Evolutionary conservation across 2,329 filamentous ascomycete species (phyloP).

Genomic region (Botrytis galanthina): DNA sequence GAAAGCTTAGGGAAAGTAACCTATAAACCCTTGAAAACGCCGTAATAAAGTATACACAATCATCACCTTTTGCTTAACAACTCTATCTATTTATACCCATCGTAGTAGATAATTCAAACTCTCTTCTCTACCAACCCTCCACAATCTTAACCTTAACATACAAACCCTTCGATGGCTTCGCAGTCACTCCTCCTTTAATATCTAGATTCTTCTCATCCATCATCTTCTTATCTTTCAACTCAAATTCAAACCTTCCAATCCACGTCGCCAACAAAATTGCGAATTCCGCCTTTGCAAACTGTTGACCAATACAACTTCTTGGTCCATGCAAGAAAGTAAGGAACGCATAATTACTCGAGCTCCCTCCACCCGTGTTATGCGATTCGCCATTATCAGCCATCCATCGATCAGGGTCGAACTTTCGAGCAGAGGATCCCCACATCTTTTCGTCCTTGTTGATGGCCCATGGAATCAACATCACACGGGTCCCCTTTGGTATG

Average conservation of each 20-base stretch:
- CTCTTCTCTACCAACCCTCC: slow-evolving; percentile 59
- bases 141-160: slow-evolving; percentile 64
- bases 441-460: slow-evolving; percentile 66
- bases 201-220: slow-evolving; percentile 64
- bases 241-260: slow-evolving; percentile 71
- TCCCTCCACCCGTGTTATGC: slow-evolving; percentile 61
- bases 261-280: slow-evolving; percentile 76
- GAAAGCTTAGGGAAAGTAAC: neutral
- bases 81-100: neutral
- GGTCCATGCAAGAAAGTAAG: slow-evolving; percentile 86
- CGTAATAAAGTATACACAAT: neutral
- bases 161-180: slow-evolving; percentile 70
- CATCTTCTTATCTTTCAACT: slow-evolving; percentile 55
- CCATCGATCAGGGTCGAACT: slow-evolving; percentile 81
- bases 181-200: slow-evolving; percentile 69
- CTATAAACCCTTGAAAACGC: neutral
- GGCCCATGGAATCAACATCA: slow-evolving; percentile 64
- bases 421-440: slow-evolving; percentile 73
- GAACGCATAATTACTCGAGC: slow-evolving; percentile 72
- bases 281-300: slow-evolving; percentile 81
- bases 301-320: slow-evolving; percentile 77
- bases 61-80: neutral
- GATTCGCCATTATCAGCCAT: slow-evolving; percentile 44
- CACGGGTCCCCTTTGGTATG: slow-evolving; percentile 67
- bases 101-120: neutral